phyloP scores from a whole-genome alignment of 2,329 filamentous ascomycete species.

The Neonectria ditissima region DNA sequence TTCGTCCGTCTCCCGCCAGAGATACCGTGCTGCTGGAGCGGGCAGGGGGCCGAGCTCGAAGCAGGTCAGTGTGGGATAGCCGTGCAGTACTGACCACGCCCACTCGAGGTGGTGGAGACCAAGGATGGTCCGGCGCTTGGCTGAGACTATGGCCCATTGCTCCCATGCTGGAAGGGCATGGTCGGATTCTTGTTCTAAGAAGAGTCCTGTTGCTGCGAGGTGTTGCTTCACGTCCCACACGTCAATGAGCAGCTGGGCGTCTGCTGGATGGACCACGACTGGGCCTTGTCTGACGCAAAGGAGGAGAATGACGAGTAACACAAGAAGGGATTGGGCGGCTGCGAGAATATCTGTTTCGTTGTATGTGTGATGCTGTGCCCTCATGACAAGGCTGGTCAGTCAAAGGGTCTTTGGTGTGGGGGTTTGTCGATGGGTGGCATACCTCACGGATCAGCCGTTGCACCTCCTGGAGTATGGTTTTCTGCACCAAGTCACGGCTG shows the following conservation, averaged over 20 bases:
- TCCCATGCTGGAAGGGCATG: neutral
- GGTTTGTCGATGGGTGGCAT: neutral
- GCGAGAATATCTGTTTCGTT: neutral
- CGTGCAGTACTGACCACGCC: constrained; percentile 4
- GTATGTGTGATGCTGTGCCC: neutral
- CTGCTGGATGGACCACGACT: neutral
- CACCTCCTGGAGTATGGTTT: constrained; percentile 4
- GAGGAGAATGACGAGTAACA: neutral
- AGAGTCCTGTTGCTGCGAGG: constrained; percentile 1
- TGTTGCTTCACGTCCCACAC: neutral
- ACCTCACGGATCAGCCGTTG: neutral
- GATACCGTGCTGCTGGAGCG: constrained; percentile 2
- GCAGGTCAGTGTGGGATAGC: neutral
- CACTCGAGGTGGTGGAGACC: constrained; percentile 6
- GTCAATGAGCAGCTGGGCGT: neutral
- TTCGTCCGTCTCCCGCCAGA: neutral
- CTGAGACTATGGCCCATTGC: neutral
- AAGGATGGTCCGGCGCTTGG: constrained; percentile 6
- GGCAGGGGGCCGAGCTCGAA: constrained; percentile 6
- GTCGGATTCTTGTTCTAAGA: neutral
- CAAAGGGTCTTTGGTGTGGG: neutral
- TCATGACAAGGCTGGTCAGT: neutral
- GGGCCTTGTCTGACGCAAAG: neutral
- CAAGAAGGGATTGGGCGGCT: neutral
- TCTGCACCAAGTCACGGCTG: neutral